Evolutionary conservation across 2,329 filamentous ascomycete species (phyloP), one percentile per base, ranked within the genome.

Genomic region (Pyrenophora teres): DNA sequence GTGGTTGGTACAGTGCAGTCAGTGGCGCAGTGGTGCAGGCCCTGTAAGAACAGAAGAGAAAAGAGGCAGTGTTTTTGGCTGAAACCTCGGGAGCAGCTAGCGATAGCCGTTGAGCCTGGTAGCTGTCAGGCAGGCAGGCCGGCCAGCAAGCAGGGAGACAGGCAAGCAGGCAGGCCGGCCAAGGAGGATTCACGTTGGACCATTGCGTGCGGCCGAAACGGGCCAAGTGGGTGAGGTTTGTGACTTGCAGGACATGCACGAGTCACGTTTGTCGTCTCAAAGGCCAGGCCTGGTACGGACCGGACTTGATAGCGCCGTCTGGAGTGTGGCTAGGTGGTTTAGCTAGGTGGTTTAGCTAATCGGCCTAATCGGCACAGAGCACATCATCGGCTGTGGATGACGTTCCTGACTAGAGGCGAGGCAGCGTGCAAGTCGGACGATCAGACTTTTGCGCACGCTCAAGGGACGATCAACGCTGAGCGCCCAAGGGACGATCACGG

Each of bases 361-460:
- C 27, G 41, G 42, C 33, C 31, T 39, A 36, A 32, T 35, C 32
- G 46, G 50, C 50, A 37, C 18, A 32, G 18, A 27, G 39, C 30
- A 47, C 40, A 46, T 50, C 46, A 44, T 50, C n/a, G 40, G 46
- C 46, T 50, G 41, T 46, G 35, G 40, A 49, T 48, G 39, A 52
- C 41, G 54, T 57, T 54, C 50, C 54, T 54, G 54, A 56, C 45
- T 55, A 54, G 47, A 46, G 21, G 8, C 16, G 21, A 13, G 21
- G 6, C 27, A 44, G 35, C 32, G 44, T 36, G 27, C 16, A 42
- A 48, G 27, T 19, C 19, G 9, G 27, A 30, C 27, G 27, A 30
- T 30, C 27, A 30, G 27, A 9, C 27, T 30, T 30, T 7, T 6
- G 23, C 23, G 23, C 23, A 25, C 40, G 43, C 37, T 37, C 39